Evolutionary conservation across 495 filamentous ascomycete genomes (phyloP), one percentile per base, ranked within the genome.

Genomic region (Penicillium canariense): DNA sequence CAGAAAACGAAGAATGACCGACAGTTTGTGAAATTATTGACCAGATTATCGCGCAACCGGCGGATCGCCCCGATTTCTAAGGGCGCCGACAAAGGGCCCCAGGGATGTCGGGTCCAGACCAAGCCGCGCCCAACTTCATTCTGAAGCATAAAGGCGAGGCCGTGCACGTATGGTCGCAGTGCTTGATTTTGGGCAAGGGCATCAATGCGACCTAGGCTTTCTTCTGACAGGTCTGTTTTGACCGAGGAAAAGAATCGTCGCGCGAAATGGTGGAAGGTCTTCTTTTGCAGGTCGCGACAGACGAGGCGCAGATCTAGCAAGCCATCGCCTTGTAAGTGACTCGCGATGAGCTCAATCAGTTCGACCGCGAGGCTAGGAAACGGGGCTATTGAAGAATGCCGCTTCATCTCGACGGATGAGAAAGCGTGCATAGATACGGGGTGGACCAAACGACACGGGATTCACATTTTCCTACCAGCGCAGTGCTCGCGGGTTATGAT

Each of bases 1-100:
- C 66, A 68, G 28, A 66, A 56, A n/a, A 68, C 62, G 39, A 64
- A 68, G 14, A 68, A 68, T 0, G 66, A 66, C 5, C 60, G 60
- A 38, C 66, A 68, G 27, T 64, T 59, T 12, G 55, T 60, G 7
- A 68, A 36, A 2, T 55, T 30, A 0, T 50, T 34, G 8, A 58
- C 48, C 12, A 68, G 40, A 39, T 63, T 66, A 50, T 68, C 60
- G 4, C 60, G 60, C 3, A 68, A 30, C 10, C 44, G 48, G 4
- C 36, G 48, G 26, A 68, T 66, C 4, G 43, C 53, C 11, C 59
- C 55, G 0, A 68, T 48, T 18, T 66, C 53, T 40, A 68, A 26
- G 0, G 63, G 63, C 0, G 58, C 58, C 1, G 58, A 62, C 11
- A 68, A 30, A 10, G 60, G 52, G 35, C 66, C 66, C 66, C 66